These are phyloP conservation scores for Lactuca sativa DNA, from an alignment of 129 eudicot genomes.

Conservation along the genomic window DNA sequence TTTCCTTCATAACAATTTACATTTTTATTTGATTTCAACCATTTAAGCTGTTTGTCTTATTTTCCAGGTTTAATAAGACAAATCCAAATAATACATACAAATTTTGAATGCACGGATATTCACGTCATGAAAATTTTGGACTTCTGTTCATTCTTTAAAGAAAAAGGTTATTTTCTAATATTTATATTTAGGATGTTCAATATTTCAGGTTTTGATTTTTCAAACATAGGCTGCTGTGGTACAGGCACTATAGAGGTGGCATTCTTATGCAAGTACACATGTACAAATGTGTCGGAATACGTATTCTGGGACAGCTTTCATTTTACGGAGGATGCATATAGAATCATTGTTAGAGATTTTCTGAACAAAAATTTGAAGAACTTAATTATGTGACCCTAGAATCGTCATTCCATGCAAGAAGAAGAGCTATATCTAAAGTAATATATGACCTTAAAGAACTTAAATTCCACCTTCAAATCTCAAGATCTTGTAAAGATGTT, in stretches of 20 bases:
- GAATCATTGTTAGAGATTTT: conserved; percentile 39
- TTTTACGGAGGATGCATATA: conserved; percentile 61
- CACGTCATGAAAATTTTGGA: not conserved
- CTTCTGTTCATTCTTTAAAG: not conserved
- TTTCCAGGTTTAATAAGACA: too few species aligned
- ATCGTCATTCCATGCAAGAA: not conserved
- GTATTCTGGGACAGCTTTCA: conserved; percentile 86
- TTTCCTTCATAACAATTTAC: not conserved
- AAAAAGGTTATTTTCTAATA: not conserved
- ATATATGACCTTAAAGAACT: not conserved
- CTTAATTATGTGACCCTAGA: conserved; percentile 10
- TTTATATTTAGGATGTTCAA: not conserved
- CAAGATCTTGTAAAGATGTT: not conserved
- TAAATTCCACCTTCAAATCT: too few species aligned
- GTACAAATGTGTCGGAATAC: conserved; percentile 49
- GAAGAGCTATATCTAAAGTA: not conserved
- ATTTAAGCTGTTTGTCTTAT: too few species aligned
- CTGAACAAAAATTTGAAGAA: conserved; percentile 34
- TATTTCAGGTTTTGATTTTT: conserved; percentile 49
- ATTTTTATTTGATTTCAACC: not conserved
- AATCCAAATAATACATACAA: too few species aligned
- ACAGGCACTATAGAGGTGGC: conserved; percentile 75
- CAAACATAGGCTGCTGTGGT: conserved; percentile 67
- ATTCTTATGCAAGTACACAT: conserved; percentile 54
- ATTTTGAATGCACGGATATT: too few species aligned